Conservation (phyloP, 2,329 filamentous ascomycete species). For the Fusarium fracticaudum region DNA sequence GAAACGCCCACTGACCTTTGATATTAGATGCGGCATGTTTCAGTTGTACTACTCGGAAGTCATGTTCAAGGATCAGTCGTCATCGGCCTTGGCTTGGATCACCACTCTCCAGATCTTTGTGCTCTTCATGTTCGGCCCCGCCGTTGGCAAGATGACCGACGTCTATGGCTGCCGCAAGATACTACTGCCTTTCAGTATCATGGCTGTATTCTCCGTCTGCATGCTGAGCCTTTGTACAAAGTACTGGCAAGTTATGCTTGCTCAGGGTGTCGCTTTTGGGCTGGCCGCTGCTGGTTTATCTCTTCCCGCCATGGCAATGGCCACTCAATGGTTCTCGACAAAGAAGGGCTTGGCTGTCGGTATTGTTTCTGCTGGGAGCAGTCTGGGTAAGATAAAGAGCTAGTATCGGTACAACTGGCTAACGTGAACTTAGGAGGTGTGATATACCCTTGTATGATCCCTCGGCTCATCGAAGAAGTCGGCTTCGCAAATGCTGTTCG, state of each 20-base stretch:
- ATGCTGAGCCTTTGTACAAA: neutral
- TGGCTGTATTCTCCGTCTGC: neutral
- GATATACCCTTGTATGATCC: neutral
- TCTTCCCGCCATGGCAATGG: neutral
- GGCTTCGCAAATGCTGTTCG: neutral
- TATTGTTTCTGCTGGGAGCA: neutral
- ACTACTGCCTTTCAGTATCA: neutral
- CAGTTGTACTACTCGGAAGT: neutral
- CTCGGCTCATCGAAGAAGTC: neutral
- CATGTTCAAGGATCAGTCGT: neutral
- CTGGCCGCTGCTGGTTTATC: neutral
- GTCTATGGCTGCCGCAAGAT: neutral
- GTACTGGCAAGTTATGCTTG: neutral
- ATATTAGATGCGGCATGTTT: neutral
- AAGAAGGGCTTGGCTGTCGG: neutral
- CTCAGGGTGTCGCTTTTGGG: neutral
- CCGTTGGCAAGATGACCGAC: neutral
- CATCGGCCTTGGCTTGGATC: neutral
- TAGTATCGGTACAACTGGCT: neutral
- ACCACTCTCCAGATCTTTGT: neutral
- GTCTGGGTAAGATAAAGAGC: neutral
- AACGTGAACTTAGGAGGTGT: neutral
- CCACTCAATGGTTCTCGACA: neutral
- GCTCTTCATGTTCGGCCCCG: neutral
- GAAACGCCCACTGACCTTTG: neutral